Conservation (phyloP, 2,329 filamentous ascomycete species). For the Cadophora sp. region DNA sequence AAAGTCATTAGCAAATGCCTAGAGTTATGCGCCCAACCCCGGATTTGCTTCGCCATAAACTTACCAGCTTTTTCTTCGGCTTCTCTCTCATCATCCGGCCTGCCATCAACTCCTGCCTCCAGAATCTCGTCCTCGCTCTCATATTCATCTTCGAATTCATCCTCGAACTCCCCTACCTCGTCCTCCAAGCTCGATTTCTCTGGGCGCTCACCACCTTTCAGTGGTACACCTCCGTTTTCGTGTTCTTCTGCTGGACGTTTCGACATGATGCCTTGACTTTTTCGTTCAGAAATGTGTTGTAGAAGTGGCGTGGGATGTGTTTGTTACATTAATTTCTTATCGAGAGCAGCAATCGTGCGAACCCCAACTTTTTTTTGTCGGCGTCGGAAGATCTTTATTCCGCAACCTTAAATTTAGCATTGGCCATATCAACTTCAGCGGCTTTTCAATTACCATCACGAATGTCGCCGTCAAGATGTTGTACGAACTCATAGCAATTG, state of each 20-base stretch:
- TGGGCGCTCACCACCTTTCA: slow-evolving; percentile 67
- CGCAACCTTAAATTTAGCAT: slow-evolving; percentile 12
- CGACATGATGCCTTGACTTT: slow-evolving; percentile 51
- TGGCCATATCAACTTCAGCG: slow-evolving; percentile 14
- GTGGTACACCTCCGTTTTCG: slow-evolving; percentile 54
- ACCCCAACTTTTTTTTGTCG: slow-evolving; percentile 14
- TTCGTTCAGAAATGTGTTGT: neutral
- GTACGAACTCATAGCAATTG: slow-evolving; percentile 97
- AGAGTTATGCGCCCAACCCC: slow-evolving; percentile 23
- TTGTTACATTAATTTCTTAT: slow-evolving; percentile 35
- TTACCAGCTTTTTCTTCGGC: slow-evolving; percentile 80
- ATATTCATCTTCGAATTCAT: slow-evolving; percentile 92
- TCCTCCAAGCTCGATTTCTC: slow-evolving; percentile 70
- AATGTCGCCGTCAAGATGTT: slow-evolving; percentile 68
- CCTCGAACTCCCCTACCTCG: slow-evolving; percentile 85
- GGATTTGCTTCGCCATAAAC: slow-evolving; percentile 36
- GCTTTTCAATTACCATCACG: slow-evolving; percentile 9
- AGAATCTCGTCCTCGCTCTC: slow-evolving; percentile 93
- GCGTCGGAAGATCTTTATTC: slow-evolving; percentile 6
- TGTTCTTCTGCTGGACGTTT: slow-evolving; percentile 63
- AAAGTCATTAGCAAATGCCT: slow-evolving; percentile 33
- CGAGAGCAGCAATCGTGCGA: slow-evolving; percentile 21
- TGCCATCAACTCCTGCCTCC: slow-evolving; percentile 91
- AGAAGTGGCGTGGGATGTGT: neutral
- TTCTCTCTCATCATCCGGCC: slow-evolving; percentile 90